These are phyloP conservation scores for Adansonia digitata DNA, from an alignment of 345 rosid genomes.

Conservation along the genomic window DNA sequence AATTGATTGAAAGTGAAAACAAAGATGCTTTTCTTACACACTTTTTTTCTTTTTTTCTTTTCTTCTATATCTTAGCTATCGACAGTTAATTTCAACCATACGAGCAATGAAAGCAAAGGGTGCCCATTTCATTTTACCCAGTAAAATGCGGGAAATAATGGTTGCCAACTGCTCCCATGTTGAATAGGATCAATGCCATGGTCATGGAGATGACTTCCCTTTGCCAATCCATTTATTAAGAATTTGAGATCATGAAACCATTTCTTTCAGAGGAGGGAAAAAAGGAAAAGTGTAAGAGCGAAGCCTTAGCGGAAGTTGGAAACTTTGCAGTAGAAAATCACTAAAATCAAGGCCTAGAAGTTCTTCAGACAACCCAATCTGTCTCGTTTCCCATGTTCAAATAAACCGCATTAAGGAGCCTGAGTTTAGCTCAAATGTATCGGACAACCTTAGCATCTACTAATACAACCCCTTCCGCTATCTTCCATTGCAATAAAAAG, in stretches of 20 bases:
- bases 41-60: neutral
- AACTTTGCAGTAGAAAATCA: neutral
- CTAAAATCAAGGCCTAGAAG: neutral
- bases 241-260: neutral
- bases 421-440: too few species aligned
- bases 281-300: neutral
- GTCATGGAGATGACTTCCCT: constrained; percentile 43
- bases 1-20: neutral
- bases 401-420: too few species aligned
- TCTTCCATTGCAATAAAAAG: too few species aligned
- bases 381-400: neutral
- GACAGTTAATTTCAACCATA: neutral
- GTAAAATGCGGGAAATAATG: neutral
- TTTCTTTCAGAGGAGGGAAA: neutral
- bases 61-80: neutral
- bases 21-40: neutral
- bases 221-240: neutral
- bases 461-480: too few species aligned
- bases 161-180: neutral
- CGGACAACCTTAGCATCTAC: too few species aligned
- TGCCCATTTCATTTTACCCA: neutral
- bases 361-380: neutral
- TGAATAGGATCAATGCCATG: constrained; percentile 29
- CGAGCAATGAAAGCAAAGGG: neutral
- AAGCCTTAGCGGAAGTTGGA: neutral